Evolutionary conservation across 495 filamentous ascomycete genomes (phyloP).

Genomic region (Aspergillus mulundensis): DNA sequence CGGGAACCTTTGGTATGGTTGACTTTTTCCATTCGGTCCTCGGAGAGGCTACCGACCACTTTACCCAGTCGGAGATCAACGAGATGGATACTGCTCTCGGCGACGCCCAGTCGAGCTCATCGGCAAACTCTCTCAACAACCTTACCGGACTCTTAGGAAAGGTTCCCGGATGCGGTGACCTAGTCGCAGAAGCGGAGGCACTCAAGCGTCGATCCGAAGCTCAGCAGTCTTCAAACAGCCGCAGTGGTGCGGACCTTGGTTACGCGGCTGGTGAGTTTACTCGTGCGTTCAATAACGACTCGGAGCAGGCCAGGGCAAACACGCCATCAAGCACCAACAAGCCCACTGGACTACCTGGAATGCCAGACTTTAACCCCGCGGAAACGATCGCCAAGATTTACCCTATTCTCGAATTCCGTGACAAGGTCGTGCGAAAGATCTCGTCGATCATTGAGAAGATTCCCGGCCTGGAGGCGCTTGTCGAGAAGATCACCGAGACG

Average conservation of each 20-base stretch:
- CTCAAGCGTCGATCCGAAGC: slow-evolving; percentile 72
- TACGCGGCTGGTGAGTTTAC: slow-evolving; percentile 22
- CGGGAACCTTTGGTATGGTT: slow-evolving; percentile 86
- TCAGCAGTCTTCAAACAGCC: slow-evolving; percentile 62
- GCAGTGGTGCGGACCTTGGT: slow-evolving; percentile 27
- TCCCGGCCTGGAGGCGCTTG: slow-evolving; percentile 76
- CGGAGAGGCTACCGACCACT: slow-evolving; percentile 91
- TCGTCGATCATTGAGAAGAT: slow-evolving; percentile 84
- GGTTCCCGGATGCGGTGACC: slow-evolving; percentile 71
- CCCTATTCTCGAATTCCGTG: slow-evolving; percentile 88
- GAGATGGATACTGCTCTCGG: slow-evolving; percentile 75
- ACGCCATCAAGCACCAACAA: slow-evolving; percentile 2
- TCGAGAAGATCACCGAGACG: slow-evolving; percentile 89
- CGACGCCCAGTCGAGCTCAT: slow-evolving; percentile 51
- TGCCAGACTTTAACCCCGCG: slow-evolving; percentile 77
- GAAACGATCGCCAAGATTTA: slow-evolving; percentile 83
- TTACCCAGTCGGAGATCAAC: slow-evolving; percentile 91
- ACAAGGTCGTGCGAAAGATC: slow-evolving; percentile 84
- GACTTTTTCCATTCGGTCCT: slow-evolving; percentile 97
- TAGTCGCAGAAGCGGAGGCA: slow-evolving; percentile 70
- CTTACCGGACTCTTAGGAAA: slow-evolving; percentile 72
- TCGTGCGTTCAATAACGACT: slow-evolving; percentile 11
- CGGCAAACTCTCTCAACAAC: slow-evolving; percentile 40
- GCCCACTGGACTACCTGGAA: slow-evolving; percentile 53
- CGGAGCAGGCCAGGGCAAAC: slow-evolving; percentile 8